Base-by-base conservation (phyloP, 2,329 filamentous ascomycete genomes). In the Seiridium unicorne region DNA sequence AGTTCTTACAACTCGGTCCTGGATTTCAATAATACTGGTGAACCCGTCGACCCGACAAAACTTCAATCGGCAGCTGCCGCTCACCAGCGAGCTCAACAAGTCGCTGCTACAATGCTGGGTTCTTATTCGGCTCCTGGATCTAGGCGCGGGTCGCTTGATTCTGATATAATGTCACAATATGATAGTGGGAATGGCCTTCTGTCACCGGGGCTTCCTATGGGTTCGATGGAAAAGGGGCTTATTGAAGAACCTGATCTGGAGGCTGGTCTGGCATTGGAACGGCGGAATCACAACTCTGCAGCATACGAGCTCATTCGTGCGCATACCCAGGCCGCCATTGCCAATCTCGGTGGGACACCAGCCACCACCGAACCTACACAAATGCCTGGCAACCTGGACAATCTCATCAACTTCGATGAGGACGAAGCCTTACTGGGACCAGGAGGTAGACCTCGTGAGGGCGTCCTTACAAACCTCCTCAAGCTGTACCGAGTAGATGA, bases 401-500 rank as follows among this genome's bases (percentile, higher is more conserved):
- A 46, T 31, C 44, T 58, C 18, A 49, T 31, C 44, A 26, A 49
- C 44, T 49, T 38, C 6, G 31, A 42, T 49, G 35, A 51, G 26
- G 44, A 58, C 13, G 56, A 58, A 9, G 48, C 61, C 34, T 59
- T 35, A 5, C 26, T 36, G 60, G 53, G 55, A 61, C 47, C 5
- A 47, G 62, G 53, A 48, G 49, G 55, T 5, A 69, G 69, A 2
- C 69, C 74, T 54, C 78, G 79, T 2, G 76, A 78, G 18, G 76
- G 78, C 57, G 75, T 81, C 1, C 69, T 81, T 5, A 77, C 78
- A 4, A 77, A 81, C 62, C 74, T 81, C 1, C 62, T 81, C 48
- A 79, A 77, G 68, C 74, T 81, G 9, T 80, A 81, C 66, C 79
- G 79, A 51, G 73, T 74, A 3, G 62, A 71, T 1, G 58, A 55